These are phyloP conservation scores for Pistacia vera DNA, from an alignment of 345 rosid species.

Conservation along the genomic window DNA sequence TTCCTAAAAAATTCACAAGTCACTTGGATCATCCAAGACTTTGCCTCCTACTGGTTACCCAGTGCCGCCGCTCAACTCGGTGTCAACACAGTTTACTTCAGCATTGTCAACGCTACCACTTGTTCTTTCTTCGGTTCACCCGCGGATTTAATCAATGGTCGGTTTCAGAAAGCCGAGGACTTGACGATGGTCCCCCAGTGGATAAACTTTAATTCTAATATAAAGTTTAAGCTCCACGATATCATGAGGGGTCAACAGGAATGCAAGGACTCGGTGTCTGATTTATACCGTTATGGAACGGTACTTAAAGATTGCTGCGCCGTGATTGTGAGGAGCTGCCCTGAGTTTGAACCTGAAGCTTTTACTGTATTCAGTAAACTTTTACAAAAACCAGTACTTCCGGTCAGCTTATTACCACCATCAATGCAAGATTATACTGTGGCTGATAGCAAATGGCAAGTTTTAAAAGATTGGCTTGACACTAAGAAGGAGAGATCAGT, in stretches of 20 bases:
- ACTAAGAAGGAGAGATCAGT: background rate
- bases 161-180: conserved; percentile 28
- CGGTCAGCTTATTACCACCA: background rate
- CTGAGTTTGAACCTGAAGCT: conserved; percentile 23
- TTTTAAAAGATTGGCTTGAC: background rate
- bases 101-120: conserved; percentile 25
- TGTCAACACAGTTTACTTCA: conserved; percentile 26
- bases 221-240: conserved; percentile 25
- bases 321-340: conserved; percentile 17
- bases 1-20: conserved; percentile 1
- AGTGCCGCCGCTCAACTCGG: conserved; percentile 18
- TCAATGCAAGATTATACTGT: background rate
- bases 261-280: background rate
- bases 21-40: conserved; percentile 20
- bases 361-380: conserved; percentile 14
- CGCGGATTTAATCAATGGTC: conserved; percentile 8
- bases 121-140: conserved; percentile 22
- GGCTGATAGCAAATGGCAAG: background rate
- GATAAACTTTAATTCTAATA: conserved; percentile 27
- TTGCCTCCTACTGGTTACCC: conserved; percentile 15
- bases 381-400: conserved; percentile 4
- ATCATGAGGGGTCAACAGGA: background rate
- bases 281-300: background rate
- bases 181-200: conserved; percentile 33
- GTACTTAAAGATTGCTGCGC: background rate